Evolutionary conservation across 768 basidiomycete species (phyloP).

Genomic region (Trametes gibbosa): DNA sequence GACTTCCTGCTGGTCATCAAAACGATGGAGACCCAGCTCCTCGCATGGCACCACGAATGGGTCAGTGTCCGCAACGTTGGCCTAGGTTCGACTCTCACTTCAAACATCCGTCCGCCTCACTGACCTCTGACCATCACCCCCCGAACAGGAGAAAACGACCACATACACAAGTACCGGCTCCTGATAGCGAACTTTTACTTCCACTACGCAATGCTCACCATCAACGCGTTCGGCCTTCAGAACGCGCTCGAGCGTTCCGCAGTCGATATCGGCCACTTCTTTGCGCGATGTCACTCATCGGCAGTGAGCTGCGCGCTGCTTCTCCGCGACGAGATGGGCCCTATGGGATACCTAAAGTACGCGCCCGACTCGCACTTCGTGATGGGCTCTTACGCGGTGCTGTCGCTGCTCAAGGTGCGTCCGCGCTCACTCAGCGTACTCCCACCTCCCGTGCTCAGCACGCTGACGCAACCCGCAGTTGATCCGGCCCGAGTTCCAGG

Average conservation of each 20-base stretch:
- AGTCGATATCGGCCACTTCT: conserved; percentile 80
- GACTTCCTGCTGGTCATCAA: conserved; percentile 86
- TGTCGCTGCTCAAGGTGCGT: conserved; percentile 85
- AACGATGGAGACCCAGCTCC: conserved; percentile 77
- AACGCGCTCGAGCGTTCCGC: conserved; percentile 82
- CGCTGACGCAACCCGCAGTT: conserved; percentile 44
- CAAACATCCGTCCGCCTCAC: not conserved
- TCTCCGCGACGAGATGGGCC: conserved; percentile 77
- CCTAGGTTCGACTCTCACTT: not conserved
- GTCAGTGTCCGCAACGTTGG: conserved; percentile 21
- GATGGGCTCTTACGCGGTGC: conserved; percentile 86
- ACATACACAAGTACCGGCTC: conserved; percentile 41
- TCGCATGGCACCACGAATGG: conserved; percentile 60
- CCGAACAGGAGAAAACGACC: conserved; percentile 14
- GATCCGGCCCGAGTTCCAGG: conserved; percentile 79
- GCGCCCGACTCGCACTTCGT: conserved; percentile 92
- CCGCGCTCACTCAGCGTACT: not conserved
- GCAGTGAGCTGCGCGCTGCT: conserved; percentile 69
- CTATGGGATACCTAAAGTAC: conserved; percentile 74
- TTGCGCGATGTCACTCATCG: conserved; percentile 70
- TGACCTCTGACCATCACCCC: not conserved
- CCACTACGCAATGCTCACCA: conserved; percentile 81
- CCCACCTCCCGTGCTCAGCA: not conserved
- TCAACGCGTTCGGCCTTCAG: conserved; percentile 96
- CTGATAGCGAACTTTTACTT: conserved; percentile 71